Base-by-base conservation (phyloP, 2,329 filamentous ascomycete genomes). In the Harringtonia lauricola region DNA sequence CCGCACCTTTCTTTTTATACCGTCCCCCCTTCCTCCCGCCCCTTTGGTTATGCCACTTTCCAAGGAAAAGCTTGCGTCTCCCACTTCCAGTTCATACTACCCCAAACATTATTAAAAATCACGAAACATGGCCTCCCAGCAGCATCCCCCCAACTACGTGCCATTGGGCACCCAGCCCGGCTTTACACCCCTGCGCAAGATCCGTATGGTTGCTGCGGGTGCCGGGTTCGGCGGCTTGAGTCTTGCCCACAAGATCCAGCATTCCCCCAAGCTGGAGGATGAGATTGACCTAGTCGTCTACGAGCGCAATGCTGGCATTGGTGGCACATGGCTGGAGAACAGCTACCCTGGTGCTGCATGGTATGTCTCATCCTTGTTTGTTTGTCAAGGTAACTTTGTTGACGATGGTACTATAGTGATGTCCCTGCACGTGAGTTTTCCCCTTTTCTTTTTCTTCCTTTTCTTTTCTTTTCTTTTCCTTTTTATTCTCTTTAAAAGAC, bases 241-340 rank as follows among this genome's bases (percentile, higher is more conserved):
- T 24, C 36, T 39, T 29, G 36, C 36, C 24, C 36, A 39, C 24
- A 39, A 39, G 36, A 19, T 39, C 15, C 36, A 39, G 21, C 36
- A 39, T 29, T 22, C 8, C 2, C 10, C 29, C 22, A 36, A 38
- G 28, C 39, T 41, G 26, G 43, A 58, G 1, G 54, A 58, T n/a
- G 50, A 39, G 36, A 39, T 53, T 2, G 49, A 51, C n/a, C 52
- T 61, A 37, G 57, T 53, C 14, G 57, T 61, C 34, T 44, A 44
- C 21, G 45, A 47, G 5, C 43, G 43, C 28, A 44, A 47, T 18
- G 12, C 29, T 8, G 39, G 43, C 15, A 22, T 47, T 15, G 45
- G 45, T 12, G 45, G 45, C 22, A 47, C 45, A 2, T 47, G 45
- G 45, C 19, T 42, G 10, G 45, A 47, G 24, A 47, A 47, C 45